Base-by-base conservation (phyloP, 2,329 filamentous ascomycete species). In the Drechslerella coelobrocha region DNA sequence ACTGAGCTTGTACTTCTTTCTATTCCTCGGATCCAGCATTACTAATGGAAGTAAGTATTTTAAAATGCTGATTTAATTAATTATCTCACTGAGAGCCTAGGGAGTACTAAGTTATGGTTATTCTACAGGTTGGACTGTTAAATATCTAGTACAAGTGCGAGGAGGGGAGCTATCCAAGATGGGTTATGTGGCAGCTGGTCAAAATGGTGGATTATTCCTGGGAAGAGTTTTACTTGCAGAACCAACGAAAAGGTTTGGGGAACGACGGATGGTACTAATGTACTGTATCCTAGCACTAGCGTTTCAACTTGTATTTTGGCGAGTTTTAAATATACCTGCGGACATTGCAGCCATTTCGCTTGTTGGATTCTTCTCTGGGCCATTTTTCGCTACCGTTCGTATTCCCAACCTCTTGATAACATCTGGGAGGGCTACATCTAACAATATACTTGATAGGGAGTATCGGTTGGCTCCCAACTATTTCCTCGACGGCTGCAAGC, bases 1-100 rank as follows among this genome's bases (percentile, higher is more conserved):
- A 0, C 75, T 88, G 1, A 85, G 85, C 52, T 59, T 86, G 1
- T 88, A 86, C 76, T 88, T 85, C 78, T 88, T 88, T 78, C 87
- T 88, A 76, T 84, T 84, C 55, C 79, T 88, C 0, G 86, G 86
- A 0, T 82, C 81, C 0, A 76, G 75, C 0, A 81, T 86, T 1
- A 88, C 86, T 0, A 83, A 84, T 9, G 80, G 81, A 77, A 59
- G 66, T 63, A 24, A 63, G 65, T 54, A 19, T 17, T 19, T 0
- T 10, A 6, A 74, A 29, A 75, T 62, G 8, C 0, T 2, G 2
- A 8, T 51, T 29, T 17, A 29, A 4, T 29, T 2, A 1, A 14
- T 26, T 34, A 8, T 14, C 14, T 12, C 1, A n/a, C 12, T 57
- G 10, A 19, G 1, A 10, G 2, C 34, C 21, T 14, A 10, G 26